These are phyloP conservation scores for Diaporthe sp. DNA, from an alignment of 2,329 filamentous ascomycete species.

Conservation along the genomic window DNA sequence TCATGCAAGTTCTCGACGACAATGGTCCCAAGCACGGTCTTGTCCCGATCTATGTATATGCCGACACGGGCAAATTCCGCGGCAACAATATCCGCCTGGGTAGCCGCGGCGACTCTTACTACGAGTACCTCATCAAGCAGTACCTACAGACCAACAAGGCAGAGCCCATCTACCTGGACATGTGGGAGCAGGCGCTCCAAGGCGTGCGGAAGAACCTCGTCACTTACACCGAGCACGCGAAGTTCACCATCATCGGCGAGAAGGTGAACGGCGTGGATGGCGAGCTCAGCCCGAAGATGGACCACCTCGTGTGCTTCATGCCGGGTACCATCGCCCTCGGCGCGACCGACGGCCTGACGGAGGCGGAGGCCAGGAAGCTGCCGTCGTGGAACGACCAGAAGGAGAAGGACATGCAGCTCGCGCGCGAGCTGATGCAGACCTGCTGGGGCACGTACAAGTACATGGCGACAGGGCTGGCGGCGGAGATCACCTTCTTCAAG, in stretches of 20 bases:
- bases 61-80: constrained; percentile 81
- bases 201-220: constrained; percentile 93
- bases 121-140: constrained; percentile 99
- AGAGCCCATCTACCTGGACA: constrained; percentile 86
- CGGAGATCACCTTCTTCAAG: constrained; percentile 93
- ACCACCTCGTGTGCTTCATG: constrained; percentile 97
- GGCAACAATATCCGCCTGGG: constrained; percentile 90
- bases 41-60: constrained; percentile 90
- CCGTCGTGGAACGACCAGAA: constrained; percentile 80
- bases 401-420: constrained; percentile 88
- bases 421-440: constrained; percentile 91
- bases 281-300: constrained; percentile 88
- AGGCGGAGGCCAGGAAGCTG: constrained; percentile 79
- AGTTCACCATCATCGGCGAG: constrained; percentile 91
- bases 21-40: constrained; percentile 84
- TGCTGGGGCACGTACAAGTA: constrained; percentile 98
- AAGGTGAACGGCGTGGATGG: constrained; percentile 77
- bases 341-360: constrained; percentile 81
- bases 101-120: constrained; percentile 96
- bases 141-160: constrained; percentile 92
- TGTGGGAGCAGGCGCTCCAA: constrained; percentile 89
- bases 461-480: constrained; percentile 90
- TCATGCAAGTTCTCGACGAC: constrained; percentile 90
- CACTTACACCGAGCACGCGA: constrained; percentile 83
- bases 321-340: constrained; percentile 93